Evolutionary conservation across 306 rosid species (phyloP).

Genomic region (Senna siamea): DNA sequence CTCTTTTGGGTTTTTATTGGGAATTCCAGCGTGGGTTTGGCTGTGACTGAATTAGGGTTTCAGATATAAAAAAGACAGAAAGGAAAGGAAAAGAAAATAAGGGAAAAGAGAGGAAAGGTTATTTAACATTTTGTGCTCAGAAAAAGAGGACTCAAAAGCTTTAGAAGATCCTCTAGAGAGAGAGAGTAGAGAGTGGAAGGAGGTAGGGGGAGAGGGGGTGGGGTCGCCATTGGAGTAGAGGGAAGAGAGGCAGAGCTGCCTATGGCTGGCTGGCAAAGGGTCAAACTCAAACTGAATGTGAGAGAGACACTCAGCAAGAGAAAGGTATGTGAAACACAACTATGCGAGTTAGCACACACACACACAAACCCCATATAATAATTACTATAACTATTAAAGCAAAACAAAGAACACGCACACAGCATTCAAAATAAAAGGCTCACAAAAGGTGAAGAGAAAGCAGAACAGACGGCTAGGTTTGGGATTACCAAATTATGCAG

Average conservation of each 20-base stretch:
- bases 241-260: constrained; percentile 41
- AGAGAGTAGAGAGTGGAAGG: no score
- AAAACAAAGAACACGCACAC: background rate
- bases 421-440: background rate
- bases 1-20: background rate
- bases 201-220: no score
- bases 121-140: constrained; percentile 48
- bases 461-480: background rate
- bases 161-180: constrained; percentile 48
- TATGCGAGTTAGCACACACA: constrained; percentile 31
- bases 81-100: constrained; percentile 5
- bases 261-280: constrained; percentile 84
- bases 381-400: background rate
- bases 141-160: constrained; percentile 36
- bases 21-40: background rate
- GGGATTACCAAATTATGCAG: background rate
- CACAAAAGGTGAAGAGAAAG: background rate
- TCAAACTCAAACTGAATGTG: constrained; percentile 86
- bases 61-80: constrained; percentile 16
- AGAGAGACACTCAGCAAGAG: constrained; percentile 44
- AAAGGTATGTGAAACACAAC: constrained; percentile 7
- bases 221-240: constrained; percentile 66
- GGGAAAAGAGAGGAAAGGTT: constrained; percentile 37
- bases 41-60: constrained; percentile 53
- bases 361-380: no score